phyloP scores from a whole-genome alignment of 2,329 filamentous ascomycete species.

The Sclerotinia nivalis region DNA sequence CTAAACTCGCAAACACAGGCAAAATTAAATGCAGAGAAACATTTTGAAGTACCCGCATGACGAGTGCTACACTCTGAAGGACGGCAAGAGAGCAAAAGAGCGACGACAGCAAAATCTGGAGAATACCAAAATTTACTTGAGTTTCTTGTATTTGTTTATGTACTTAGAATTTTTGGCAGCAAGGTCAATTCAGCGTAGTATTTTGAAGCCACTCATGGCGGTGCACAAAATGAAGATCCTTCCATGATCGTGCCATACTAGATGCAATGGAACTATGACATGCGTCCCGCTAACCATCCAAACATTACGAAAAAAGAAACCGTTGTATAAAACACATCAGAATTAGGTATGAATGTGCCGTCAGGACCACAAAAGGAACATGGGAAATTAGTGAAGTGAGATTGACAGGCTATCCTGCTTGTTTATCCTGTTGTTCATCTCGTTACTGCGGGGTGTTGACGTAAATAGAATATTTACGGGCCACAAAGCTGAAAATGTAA shows the following conservation, averaged over 20 bases:
- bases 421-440: neutral
- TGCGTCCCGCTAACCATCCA: neutral
- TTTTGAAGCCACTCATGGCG: neutral
- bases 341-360: neutral
- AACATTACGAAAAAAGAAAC: neutral
- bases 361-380: neutral
- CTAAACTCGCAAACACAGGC: neutral
- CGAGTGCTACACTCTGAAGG: neutral
- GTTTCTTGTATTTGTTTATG: neutral
- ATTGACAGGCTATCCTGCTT: neutral
- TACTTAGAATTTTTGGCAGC: neutral
- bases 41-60: neutral
- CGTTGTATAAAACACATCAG: neutral
- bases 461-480: neutral
- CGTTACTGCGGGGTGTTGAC: neutral
- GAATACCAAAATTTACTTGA: neutral
- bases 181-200: neutral
- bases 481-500: neutral
- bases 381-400: neutral
- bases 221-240: neutral
- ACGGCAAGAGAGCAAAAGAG: neutral
- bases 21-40: neutral
- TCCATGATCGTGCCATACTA: neutral
- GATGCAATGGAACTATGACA: neutral
- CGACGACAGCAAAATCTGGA: neutral